Conservation (phyloP, 1,284 basidiomycete genomes). For the Fomes fomentarius region DNA sequence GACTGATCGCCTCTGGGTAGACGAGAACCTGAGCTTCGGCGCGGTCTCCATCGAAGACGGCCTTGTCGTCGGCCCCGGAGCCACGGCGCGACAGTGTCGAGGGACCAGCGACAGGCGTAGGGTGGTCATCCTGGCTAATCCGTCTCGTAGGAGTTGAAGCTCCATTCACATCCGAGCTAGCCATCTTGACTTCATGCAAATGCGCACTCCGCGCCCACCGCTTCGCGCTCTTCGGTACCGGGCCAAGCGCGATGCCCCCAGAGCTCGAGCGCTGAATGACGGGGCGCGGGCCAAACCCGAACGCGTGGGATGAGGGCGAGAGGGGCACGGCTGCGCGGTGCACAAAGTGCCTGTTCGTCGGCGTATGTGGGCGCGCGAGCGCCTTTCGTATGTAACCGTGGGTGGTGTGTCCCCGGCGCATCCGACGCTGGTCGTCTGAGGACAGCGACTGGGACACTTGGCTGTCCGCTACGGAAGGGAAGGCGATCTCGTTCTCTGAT, state of each 20-base stretch:
- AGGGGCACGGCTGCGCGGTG: conserved; percentile 18
- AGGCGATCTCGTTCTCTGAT: conserved; percentile 25
- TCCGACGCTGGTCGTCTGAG: conserved; percentile 20
- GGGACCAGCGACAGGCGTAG: not conserved
- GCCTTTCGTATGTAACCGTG: conserved; percentile 1
- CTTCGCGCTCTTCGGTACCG: conserved; percentile 51
- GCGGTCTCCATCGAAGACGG: not conserved
- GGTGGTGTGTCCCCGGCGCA: conserved; percentile 19
- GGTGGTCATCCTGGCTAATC: not conserved
- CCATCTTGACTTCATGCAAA: conserved; percentile 62
- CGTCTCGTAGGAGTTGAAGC: not conserved
- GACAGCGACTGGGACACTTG: too few species aligned
- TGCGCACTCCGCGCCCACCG: conserved; percentile 73
- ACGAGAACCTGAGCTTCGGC: conserved; percentile 14
- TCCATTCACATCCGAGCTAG: not conserved
- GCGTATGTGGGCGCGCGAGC: conserved; percentile 29
- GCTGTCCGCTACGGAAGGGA: conserved; percentile 24
- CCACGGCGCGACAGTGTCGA: not conserved
- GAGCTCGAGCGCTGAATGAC: conserved; percentile 51
- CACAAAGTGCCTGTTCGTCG: conserved; percentile 24
- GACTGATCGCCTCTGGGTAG: conserved; percentile 6
- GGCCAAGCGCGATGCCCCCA: conserved; percentile 27
- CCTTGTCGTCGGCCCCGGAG: not conserved
- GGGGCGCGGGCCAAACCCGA: conserved; percentile 28
- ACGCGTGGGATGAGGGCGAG: conserved; percentile 16